A percentile compares a stretch with the other conserved stretches of the same genome.
phyloP scores from a whole-genome alignment of 305 asterid species.

The Nicotiana rustica region DNA sequence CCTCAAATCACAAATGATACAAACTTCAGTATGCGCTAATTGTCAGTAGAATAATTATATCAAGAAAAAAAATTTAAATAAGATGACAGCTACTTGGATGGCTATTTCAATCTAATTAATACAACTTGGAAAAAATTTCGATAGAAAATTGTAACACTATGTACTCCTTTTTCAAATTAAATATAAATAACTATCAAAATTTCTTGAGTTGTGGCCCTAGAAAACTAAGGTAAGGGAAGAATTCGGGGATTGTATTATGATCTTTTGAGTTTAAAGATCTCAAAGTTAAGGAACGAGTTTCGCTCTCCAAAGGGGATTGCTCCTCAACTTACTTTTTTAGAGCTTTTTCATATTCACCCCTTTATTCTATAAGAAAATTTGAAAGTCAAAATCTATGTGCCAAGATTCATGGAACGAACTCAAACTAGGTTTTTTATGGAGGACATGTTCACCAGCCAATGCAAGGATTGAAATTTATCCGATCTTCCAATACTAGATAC shows the following conservation, averaged over 20 bases:
- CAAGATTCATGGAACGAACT: not conserved
- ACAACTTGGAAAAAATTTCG: not conserved
- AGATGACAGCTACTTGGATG: not conserved
- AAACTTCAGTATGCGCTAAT: not conserved
- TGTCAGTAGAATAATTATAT: not conserved
- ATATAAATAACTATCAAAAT: too few relatives aligned
- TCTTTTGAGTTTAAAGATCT: too few relatives aligned
- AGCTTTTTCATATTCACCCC: too few relatives aligned
- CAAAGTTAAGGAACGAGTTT: too few relatives aligned
- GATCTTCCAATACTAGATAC: too few relatives aligned
- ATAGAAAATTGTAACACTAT: not conserved
- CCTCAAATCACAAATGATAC: constrained; percentile 13
- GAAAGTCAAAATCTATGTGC: not conserved
- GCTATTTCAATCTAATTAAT: not conserved
- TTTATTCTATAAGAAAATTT: too few relatives aligned
- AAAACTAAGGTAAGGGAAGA: not conserved
- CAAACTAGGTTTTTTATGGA: not conserved
- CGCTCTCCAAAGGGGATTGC: too few relatives aligned
- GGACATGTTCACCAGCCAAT: not conserved
- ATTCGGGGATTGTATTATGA: not conserved
- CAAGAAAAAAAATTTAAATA: not conserved
- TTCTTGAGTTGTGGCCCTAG: not conserved
- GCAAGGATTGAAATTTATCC: not conserved
- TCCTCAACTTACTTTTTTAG: too few relatives aligned
- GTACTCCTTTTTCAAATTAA: constrained; percentile 8